Percentiles rank a stretch among this genome's conserved stretches.
phyloP scores from a whole-genome alignment of 495 filamentous ascomycete genomes.

The Tuber magnatum region DNA sequence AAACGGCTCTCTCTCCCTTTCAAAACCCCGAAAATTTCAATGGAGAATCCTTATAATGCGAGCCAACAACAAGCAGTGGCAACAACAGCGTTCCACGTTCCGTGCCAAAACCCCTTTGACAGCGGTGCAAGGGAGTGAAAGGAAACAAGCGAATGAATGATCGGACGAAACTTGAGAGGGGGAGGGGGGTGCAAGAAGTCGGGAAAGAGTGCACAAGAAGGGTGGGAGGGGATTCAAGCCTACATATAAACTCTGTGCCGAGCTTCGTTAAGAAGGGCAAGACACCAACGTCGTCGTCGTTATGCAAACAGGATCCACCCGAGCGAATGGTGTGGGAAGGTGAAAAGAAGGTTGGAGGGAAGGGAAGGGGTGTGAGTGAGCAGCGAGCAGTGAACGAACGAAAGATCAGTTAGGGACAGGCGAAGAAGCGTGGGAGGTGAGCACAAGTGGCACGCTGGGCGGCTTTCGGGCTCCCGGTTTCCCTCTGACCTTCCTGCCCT shows the following conservation, averaged over 20 bases:
- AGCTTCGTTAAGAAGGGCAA: conserved; percentile 6
- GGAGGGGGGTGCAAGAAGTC: neutral
- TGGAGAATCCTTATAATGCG: neutral
- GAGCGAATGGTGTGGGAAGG: conserved; percentile 10
- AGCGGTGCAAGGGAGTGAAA: neutral
- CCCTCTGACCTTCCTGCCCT: neutral
- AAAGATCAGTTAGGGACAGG: conserved; percentile 6
- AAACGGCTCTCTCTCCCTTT: conserved; percentile 20
- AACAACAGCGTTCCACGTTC: neutral
- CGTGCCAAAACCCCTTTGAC: neutral
- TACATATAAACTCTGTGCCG: conserved; percentile 5
- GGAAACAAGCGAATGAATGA: neutral
- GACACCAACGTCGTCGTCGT: conserved; percentile 10
- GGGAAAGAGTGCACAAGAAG: neutral
- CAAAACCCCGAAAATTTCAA: neutral
- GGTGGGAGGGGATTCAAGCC: conserved; percentile 1
- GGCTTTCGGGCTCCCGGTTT: conserved; percentile 11
- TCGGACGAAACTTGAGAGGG: conserved; percentile 8
- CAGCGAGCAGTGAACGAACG: conserved; percentile 5
- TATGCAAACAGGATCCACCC: conserved; percentile 24
- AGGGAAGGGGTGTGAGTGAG: conserved; percentile 19
- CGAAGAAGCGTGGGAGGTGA: neutral
- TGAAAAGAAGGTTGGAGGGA: conserved; percentile 9
- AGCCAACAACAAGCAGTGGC: neutral
- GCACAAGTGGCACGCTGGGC: conserved; percentile 8